phyloP scores from a whole-genome alignment of 2,329 filamentous ascomycete species.

The Aureobasidium leucospermi region DNA sequence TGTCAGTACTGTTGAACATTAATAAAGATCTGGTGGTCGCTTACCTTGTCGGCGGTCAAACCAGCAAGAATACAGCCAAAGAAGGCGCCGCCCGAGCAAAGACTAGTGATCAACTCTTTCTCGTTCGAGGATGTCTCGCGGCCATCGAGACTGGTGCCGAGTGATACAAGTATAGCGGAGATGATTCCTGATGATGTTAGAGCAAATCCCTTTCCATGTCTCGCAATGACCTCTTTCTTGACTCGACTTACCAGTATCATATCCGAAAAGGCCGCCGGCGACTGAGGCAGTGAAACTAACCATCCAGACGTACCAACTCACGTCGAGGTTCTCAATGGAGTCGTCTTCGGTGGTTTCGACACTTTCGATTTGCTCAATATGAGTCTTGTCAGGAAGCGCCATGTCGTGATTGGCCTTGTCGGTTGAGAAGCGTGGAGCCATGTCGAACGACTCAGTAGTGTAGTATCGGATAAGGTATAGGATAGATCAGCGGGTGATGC shows the following conservation, averaged over 20 bases:
- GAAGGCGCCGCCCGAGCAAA: slow-evolving; percentile 32
- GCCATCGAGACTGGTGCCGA: slow-evolving; percentile 27
- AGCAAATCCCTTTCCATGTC: not conserved
- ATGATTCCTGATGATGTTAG: slow-evolving; percentile 20
- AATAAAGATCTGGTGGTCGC: not conserved
- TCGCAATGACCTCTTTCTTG: not conserved
- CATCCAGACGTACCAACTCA: slow-evolving; percentile 21
- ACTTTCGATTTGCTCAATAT: slow-evolving; percentile 18
- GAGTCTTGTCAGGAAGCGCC: slow-evolving; percentile 17
- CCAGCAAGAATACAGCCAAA: slow-evolving; percentile 32
- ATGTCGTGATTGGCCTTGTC: slow-evolving; percentile 15
- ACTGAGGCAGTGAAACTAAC: slow-evolving; percentile 28
- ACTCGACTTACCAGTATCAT: slow-evolving; percentile 34
- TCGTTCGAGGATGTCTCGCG: slow-evolving; percentile 26
- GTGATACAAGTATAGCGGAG: slow-evolving; percentile 31
- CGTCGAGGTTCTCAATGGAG: slow-evolving; percentile 20
- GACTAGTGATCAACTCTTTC: slow-evolving; percentile 33
- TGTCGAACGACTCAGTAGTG: not conserved
- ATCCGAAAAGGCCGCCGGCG: slow-evolving; percentile 33
- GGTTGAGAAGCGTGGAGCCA: not conserved
- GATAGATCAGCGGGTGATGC: not conserved
- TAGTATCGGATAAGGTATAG: not conserved
- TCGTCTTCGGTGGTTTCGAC: slow-evolving; percentile 7
- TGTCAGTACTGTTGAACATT: not conserved
- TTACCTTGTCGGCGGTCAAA: slow-evolving; percentile 29